Conservation (phyloP, 345 rosid species). For the Lagerstroemia speciosa region DNA sequence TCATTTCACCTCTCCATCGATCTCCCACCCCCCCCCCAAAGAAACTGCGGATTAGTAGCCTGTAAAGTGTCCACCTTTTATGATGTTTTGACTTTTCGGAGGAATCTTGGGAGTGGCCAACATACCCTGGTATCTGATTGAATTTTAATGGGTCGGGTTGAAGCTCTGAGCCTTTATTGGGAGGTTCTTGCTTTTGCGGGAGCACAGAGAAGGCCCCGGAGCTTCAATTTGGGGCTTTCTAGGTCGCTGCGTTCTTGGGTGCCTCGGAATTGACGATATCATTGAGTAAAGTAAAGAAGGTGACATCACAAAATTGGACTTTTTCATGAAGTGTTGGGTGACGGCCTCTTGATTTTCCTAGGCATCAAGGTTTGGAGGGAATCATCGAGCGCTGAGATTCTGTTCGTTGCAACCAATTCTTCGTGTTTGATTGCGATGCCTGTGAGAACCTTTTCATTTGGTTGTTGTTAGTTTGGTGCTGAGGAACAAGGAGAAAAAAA, state of each 20-base stretch:
- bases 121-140: slow-evolving; percentile 3
- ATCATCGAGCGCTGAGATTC: slow-evolving; percentile 15
- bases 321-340: slow-evolving; percentile 6
- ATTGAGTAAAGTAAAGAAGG: background rate
- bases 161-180: background rate
- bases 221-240: background rate
- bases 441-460: slow-evolving; percentile 8
- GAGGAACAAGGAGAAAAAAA: background rate
- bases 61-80: background rate
- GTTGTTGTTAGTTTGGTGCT: slow-evolving; percentile 22
- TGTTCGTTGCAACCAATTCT: slow-evolving; percentile 23
- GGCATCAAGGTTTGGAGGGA: slow-evolving; percentile 1
- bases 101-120: slow-evolving; percentile 4
- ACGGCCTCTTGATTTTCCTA: slow-evolving; percentile 7
- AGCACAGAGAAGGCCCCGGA: background rate
- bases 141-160: background rate
- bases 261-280: background rate
- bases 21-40: background rate
- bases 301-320: background rate
- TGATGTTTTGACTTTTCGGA: background rate
- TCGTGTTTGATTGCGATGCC: slow-evolving; percentile 4
- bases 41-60: background rate
- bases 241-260: background rate
- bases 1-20: background rate
- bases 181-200: background rate